Conservation (phyloP, 352 stramenopile genomes). For the Phytophthora europaea region DNA sequence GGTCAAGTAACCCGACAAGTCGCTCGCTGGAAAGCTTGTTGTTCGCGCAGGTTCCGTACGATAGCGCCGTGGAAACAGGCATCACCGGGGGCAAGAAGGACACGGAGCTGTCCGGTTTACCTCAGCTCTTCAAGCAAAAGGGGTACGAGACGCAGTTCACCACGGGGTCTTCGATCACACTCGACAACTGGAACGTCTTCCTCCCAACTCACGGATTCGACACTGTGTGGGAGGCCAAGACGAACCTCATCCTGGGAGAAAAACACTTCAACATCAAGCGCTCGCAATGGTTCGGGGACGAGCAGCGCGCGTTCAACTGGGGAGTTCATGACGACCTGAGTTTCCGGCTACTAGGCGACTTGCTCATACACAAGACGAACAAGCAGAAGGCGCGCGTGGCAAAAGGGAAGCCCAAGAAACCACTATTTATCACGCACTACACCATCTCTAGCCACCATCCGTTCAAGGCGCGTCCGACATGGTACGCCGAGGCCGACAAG, state of each 20-base stretch:
- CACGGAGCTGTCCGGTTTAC: slow-evolving; percentile 51
- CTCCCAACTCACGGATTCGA: slow-evolving; percentile 61
- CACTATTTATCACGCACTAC: slow-evolving; percentile 66
- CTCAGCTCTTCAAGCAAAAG: slow-evolving; percentile 58
- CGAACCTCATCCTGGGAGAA: slow-evolving; percentile 50
- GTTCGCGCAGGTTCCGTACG: slow-evolving; percentile 68
- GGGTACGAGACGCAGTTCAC: slow-evolving; percentile 73
- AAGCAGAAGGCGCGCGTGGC: slow-evolving; percentile 36
- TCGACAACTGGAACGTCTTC: slow-evolving; percentile 67
- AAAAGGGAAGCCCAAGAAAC: slow-evolving; percentile 36
- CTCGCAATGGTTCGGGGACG: slow-evolving; percentile 39
- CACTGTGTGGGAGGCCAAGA: slow-evolving; percentile 39
- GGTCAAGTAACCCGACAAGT: slow-evolving; percentile 68
- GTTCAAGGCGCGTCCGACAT: slow-evolving; percentile 42
- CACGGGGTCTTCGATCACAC: slow-evolving; percentile 44
- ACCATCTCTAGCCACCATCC: slow-evolving; percentile 63
- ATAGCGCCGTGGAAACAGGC: slow-evolving; percentile 52
- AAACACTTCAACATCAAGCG: slow-evolving; percentile 43
- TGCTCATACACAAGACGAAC: slow-evolving; percentile 52
- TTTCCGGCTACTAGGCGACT: slow-evolving; percentile 51
- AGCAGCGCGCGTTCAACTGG: slow-evolving; percentile 38
- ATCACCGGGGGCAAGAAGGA: slow-evolving; percentile 47
- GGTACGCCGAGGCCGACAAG: slow-evolving; percentile 49
- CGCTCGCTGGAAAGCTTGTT: slow-evolving; percentile 66
- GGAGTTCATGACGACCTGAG: slow-evolving; percentile 63